Evolutionary conservation across 257 asterid genomes (phyloP).

Genomic region (Linaria vulgaris): DNA sequence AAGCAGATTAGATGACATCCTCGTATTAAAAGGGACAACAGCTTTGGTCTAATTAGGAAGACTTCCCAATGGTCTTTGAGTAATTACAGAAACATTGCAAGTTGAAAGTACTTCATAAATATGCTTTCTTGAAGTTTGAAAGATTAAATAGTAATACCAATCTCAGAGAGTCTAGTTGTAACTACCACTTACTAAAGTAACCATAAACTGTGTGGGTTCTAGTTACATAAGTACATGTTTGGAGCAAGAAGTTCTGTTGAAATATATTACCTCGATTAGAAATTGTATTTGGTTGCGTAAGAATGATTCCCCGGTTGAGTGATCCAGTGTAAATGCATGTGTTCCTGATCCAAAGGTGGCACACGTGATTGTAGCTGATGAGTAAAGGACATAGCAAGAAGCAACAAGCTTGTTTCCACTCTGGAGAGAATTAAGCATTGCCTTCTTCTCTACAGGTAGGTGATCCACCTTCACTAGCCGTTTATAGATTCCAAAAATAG

Average conservation of each 20-base stretch:
- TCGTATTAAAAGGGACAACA: no score
- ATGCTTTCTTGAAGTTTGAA: no score
- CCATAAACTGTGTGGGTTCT: neutral
- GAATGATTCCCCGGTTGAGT: constrained; percentile 74
- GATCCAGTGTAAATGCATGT: constrained; percentile 80
- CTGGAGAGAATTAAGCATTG: constrained; percentile 77
- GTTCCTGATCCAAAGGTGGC: constrained; percentile 81
- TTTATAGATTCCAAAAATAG: constrained; percentile 78
- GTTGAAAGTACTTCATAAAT: no score
- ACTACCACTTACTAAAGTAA: neutral
- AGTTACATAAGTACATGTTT: neutral
- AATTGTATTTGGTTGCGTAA: constrained; percentile 69
- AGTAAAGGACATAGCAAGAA: constrained; percentile 83
- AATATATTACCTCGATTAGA: constrained; percentile 71
- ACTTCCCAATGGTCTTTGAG: no score
- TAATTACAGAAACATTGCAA: no score
- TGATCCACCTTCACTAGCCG: constrained; percentile 76
- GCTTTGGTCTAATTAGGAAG: no score
- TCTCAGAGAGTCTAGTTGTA: neutral
- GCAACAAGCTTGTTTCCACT: constrained; percentile 82
- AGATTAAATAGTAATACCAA: no score
- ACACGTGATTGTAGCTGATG: constrained; percentile 89
- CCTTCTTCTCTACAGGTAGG: constrained; percentile 69
- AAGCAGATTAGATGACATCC: neutral
- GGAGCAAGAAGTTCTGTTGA: neutral